Conservation (phyloP, 805 yeast species). For the Kuraishia borneana region DNA sequence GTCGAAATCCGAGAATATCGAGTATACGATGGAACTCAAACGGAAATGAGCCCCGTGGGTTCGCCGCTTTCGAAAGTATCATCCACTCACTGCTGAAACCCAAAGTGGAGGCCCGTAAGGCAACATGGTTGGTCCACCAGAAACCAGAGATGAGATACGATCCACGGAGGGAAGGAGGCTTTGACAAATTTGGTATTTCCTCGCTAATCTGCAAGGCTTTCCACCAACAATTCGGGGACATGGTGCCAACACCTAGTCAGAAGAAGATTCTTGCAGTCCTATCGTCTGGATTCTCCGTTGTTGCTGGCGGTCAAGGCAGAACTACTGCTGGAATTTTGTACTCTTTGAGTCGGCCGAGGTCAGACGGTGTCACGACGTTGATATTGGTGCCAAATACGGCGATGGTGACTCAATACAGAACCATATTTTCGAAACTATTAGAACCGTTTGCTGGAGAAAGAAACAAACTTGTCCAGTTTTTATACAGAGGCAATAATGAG, state of each 20-base stretch:
- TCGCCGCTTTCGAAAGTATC: neutral
- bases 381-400: conserved; percentile 15
- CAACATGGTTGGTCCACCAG: neutral
- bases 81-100: neutral
- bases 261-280: conserved; percentile 15
- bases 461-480: conserved; percentile 15
- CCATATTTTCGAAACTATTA: conserved; percentile 7
- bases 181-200: conserved; percentile 9
- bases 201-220: conserved; percentile 3
- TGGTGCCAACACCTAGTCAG: conserved; percentile 18
- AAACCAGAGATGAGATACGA: conserved; percentile 1
- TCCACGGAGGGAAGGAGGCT: conserved; percentile 6
- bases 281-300: conserved; percentile 14
- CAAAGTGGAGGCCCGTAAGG: neutral
- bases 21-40: no score
- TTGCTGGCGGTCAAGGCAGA: conserved; percentile 20
- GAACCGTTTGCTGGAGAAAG: conserved; percentile 2
- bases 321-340: conserved; percentile 15
- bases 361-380: conserved; percentile 9
- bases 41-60: neutral
- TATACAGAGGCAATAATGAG: conserved; percentile 14
- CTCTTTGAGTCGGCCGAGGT: conserved; percentile 13
- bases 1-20: no score
- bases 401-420: conserved; percentile 13
- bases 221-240: conserved; percentile 5